Evolutionary conservation across 257 asterid species (phyloP).

Genomic region (Penstemon barbatus): DNA sequence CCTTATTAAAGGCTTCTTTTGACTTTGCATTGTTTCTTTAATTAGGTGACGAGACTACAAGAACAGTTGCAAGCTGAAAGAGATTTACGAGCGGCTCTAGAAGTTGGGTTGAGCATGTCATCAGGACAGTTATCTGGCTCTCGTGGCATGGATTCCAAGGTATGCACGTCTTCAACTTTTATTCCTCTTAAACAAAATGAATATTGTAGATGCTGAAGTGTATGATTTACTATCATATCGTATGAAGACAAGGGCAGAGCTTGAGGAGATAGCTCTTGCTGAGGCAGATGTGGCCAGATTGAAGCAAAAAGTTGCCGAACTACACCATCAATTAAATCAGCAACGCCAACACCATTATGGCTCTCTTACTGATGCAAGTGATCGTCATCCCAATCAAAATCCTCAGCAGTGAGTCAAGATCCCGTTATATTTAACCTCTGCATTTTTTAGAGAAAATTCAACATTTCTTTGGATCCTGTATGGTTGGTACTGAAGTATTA

Average conservation of each 20-base stretch:
- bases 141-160: constrained; percentile 93
- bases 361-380: constrained; percentile 71
- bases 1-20: background rate
- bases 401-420: constrained; percentile 59
- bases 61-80: constrained; percentile 98
- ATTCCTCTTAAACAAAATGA: constrained; percentile 17
- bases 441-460: background rate
- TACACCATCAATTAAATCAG: constrained; percentile 94
- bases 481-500: constrained; percentile 29
- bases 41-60: constrained; percentile 85
- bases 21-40: constrained; percentile 28
- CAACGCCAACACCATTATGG: constrained; percentile 90
- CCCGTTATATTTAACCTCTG: constrained; percentile 5
- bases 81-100: constrained; percentile 91
- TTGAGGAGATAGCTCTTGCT: constrained; percentile 97
- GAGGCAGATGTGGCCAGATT: constrained; percentile 96
- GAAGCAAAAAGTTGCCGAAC: constrained; percentile 97
- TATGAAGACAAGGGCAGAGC: constrained; percentile 89
- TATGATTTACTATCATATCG: constrained; percentile 16
- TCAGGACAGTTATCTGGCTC: constrained; percentile 79
- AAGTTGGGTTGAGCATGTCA: constrained; percentile 95
- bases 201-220: constrained; percentile 25
- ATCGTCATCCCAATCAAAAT: constrained; percentile 55
- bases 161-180: constrained; percentile 30
- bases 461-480: background rate